phyloP scores from a whole-genome alignment of 1,284 basidiomycete genomes.

The Cryptococcus jaspeensis region DNA sequence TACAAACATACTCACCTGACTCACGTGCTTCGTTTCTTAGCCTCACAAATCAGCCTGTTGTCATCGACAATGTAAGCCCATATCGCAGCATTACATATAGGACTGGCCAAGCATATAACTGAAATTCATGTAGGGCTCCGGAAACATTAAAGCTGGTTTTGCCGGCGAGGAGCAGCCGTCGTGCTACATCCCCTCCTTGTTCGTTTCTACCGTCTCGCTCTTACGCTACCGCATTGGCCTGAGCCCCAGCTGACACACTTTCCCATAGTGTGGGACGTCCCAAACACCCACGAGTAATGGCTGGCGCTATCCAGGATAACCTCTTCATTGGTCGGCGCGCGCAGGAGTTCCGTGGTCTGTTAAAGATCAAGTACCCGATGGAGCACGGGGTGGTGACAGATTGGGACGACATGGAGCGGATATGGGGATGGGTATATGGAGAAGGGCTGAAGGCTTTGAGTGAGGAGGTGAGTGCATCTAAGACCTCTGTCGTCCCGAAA shows the following conservation, averaged over 20 bases:
- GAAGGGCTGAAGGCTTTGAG: slow-evolving; percentile 91
- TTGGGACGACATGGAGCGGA: slow-evolving; percentile 98
- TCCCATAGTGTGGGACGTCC: slow-evolving; percentile 79
- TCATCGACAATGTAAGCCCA: slow-evolving; percentile 82
- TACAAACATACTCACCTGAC: neutral
- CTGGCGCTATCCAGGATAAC: slow-evolving; percentile 65
- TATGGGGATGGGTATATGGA: slow-evolving; percentile 95
- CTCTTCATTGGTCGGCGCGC: slow-evolving; percentile 90
- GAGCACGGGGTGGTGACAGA: slow-evolving; percentile 85
- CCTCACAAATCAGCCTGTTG: slow-evolving; percentile 58
- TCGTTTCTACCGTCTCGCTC: slow-evolving; percentile 52
- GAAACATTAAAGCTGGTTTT: slow-evolving; percentile 96
- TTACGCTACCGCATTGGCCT: neutral
- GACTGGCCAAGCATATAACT: neutral
- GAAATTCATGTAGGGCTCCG: slow-evolving; percentile 69
- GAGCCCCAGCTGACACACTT: neutral
- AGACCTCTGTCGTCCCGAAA: neutral
- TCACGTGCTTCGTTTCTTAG: slow-evolving; percentile 14
- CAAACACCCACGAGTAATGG: slow-evolving; percentile 95
- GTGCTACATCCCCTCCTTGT: slow-evolving; percentile 98
- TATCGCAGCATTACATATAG: neutral
- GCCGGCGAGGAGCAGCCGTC: slow-evolving; percentile 97
- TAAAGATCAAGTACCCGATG: slow-evolving; percentile 99
- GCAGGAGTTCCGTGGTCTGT: slow-evolving; percentile 86
- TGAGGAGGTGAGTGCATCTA: slow-evolving; percentile 71